Percentiles rank a stretch among this genome's conserved stretches.
These are phyloP conservation scores for Boletus huronensis DNA, from an alignment of 768 basidiomycete genomes.

Conservation along the genomic window DNA sequence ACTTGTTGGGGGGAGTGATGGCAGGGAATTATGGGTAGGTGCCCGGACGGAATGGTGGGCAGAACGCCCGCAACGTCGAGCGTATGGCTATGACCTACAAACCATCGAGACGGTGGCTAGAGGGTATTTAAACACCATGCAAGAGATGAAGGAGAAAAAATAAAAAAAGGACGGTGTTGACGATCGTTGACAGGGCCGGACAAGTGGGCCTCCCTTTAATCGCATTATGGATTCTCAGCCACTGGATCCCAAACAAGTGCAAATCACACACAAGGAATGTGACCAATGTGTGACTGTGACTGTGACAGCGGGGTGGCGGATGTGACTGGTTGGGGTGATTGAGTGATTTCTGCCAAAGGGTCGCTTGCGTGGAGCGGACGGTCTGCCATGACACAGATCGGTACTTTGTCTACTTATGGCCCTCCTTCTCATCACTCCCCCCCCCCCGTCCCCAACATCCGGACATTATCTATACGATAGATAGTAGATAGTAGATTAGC, in stretches of 20 bases:
- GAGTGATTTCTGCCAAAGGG: constrained; percentile 34
- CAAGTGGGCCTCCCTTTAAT: constrained; percentile 24
- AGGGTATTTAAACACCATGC: constrained; percentile 48
- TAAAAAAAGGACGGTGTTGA: constrained; percentile 43
- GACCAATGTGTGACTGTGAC: constrained; percentile 3
- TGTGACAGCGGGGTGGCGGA: constrained; percentile 10
- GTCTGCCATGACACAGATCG: neutral
- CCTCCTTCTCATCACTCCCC: neutral
- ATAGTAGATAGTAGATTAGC: no score
- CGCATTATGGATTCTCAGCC: constrained; percentile 22
- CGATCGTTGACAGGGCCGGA: constrained; percentile 45
- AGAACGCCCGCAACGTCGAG: constrained; percentile 53
- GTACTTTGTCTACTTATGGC: constrained; percentile 12
- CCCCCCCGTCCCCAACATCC: neutral
- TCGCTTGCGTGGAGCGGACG: neutral
- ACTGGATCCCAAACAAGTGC: constrained; percentile 21
- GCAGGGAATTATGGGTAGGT: neutral
- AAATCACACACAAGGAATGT: constrained; percentile 7
- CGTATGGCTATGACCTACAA: constrained; percentile 43
- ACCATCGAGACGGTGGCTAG: constrained; percentile 27
- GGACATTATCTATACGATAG: neutral
- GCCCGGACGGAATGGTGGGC: constrained; percentile 37
- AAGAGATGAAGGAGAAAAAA: constrained; percentile 26
- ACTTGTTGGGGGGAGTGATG: constrained; percentile 1
- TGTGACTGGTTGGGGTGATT: constrained; percentile 8